Percentiles rank a stretch among this genome's conserved stretches.
These are phyloP conservation scores for Harrya chromipes DNA, from an alignment of 768 basidiomycete species.

Conservation along the genomic window DNA sequence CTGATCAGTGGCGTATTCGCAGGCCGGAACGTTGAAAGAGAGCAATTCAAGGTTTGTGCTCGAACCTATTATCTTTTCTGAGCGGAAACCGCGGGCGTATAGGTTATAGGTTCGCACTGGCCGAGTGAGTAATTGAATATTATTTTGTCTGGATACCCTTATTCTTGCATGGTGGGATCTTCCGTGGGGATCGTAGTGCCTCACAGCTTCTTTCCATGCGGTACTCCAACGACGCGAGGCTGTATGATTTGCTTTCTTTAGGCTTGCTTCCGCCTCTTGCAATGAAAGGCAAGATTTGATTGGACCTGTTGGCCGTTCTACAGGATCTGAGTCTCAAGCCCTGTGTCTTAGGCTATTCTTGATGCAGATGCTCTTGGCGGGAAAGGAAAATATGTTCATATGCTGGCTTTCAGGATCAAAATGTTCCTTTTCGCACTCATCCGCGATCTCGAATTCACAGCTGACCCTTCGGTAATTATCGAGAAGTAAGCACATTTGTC, in stretches of 20 bases:
- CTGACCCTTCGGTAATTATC: constrained; percentile 50
- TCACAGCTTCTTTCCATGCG: constrained; percentile 8
- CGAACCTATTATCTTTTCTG: constrained; percentile 54
- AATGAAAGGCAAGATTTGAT: constrained; percentile 3
- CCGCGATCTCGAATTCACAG: constrained; percentile 53
- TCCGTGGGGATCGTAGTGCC: constrained; percentile 9
- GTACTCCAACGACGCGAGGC: constrained; percentile 1
- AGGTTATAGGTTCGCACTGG: constrained; percentile 58
- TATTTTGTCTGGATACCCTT: neutral
- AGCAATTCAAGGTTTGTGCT: constrained; percentile 49
- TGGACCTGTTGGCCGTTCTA: constrained; percentile 1
- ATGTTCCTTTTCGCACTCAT: constrained; percentile 57
- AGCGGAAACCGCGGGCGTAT: constrained; percentile 60
- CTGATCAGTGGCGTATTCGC: constrained; percentile 23
- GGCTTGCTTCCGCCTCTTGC: constrained; percentile 11
- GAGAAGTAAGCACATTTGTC: constrained; percentile 50
- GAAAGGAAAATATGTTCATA: neutral
- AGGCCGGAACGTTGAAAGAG: constrained; percentile 55
- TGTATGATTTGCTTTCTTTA: constrained; percentile 23
- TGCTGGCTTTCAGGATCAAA: constrained; percentile 49
- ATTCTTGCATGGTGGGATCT: constrained; percentile 5
- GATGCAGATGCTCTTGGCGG: neutral
- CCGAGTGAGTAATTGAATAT: constrained; percentile 45
- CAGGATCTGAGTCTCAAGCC: neutral
- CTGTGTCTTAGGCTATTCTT: constrained; percentile 3